Percentiles rank a stretch among this genome's conserved stretches.
These are phyloP conservation scores for Aureobasidium pullulans DNA, from an alignment of 2,329 filamentous ascomycete genomes.

Conservation along the genomic window DNA sequence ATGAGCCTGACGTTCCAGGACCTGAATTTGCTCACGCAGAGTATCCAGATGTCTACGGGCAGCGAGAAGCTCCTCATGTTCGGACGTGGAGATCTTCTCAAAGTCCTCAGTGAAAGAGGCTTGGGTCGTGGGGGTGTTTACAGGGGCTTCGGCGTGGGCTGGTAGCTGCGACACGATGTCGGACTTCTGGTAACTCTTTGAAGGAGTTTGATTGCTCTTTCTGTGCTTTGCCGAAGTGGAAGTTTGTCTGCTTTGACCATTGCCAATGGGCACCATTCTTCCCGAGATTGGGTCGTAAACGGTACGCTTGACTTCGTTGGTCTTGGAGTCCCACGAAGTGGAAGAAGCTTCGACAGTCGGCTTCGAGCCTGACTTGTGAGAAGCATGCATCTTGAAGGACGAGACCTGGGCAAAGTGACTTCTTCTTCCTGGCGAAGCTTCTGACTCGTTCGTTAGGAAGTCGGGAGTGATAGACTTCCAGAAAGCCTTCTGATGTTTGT, in stretches of 20 bases:
- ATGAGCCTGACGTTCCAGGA: slow-evolving; percentile 6
- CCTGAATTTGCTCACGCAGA: slow-evolving; percentile 5
- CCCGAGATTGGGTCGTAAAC: slow-evolving; percentile 33
- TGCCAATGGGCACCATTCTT: slow-evolving; percentile 25
- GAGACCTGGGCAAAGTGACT: not conserved
- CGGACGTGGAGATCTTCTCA: not conserved
- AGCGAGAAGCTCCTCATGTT: slow-evolving; percentile 6
- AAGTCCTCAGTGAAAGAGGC: not conserved
- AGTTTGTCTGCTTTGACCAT: slow-evolving; percentile 14
- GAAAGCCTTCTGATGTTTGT: slow-evolving; percentile 30
- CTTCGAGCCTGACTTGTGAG: slow-evolving; percentile 9
- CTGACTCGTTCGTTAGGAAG: not conserved
- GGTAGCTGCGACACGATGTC: not conserved
- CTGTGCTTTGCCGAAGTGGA: not conserved
- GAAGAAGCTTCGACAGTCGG: slow-evolving; percentile 13
- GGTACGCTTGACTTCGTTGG: slow-evolving; percentile 22
- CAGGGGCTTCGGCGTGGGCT: not conserved
- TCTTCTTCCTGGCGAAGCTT: not conserved
- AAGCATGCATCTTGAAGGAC: slow-evolving; percentile 13
- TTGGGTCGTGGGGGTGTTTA: not conserved
- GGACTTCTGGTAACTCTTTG: not conserved
- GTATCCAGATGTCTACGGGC: slow-evolving; percentile 1
- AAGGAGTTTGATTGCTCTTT: not conserved
- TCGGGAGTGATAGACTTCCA: slow-evolving; percentile 20
- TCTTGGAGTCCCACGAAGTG: slow-evolving; percentile 27